phyloP scores from a whole-genome alignment of 2,329 filamentous ascomycete genomes.

The Penicillium sp. region DNA sequence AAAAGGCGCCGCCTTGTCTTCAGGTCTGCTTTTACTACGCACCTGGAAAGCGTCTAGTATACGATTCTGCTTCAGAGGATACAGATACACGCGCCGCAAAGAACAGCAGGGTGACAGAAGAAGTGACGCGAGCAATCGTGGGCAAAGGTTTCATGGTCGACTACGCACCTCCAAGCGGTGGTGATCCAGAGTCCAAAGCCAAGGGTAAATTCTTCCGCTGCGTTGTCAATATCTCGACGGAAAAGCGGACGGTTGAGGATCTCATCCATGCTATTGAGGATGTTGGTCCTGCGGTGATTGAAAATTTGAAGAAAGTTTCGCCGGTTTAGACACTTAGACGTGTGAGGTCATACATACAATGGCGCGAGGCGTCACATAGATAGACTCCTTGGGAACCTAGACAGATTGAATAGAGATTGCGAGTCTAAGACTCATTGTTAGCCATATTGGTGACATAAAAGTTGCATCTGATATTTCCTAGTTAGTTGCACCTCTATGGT shows the following conservation, averaged over 20 bases:
- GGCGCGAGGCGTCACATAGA: background rate
- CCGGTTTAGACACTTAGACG: conserved; percentile 9
- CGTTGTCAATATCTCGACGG: conserved; percentile 63
- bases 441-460: too few relatives aligned
- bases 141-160: conserved; percentile 65
- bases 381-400: background rate
- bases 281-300: conserved; percentile 33
- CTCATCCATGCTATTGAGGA: conserved; percentile 58
- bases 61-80: conserved; percentile 27
- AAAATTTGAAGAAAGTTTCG: conserved; percentile 22
- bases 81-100: conserved; percentile 35
- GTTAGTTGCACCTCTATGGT: too few relatives aligned
- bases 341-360: background rate
- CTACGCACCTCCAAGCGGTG: conserved; percentile 52
- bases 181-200: conserved; percentile 48
- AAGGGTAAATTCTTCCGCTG: conserved; percentile 65
- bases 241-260: conserved; percentile 58
- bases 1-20: conserved; percentile 77
- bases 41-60: conserved; percentile 50
- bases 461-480: too few relatives aligned
- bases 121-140: conserved; percentile 54
- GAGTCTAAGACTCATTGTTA: background rate
- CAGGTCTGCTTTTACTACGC: conserved; percentile 95
- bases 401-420: background rate
- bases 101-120: conserved; percentile 55